Percentiles rank a stretch among this genome's conserved stretches.
phyloP scores from a whole-genome alignment of 495 filamentous ascomycete species.

The Aspergillus incahuasiensis region DNA sequence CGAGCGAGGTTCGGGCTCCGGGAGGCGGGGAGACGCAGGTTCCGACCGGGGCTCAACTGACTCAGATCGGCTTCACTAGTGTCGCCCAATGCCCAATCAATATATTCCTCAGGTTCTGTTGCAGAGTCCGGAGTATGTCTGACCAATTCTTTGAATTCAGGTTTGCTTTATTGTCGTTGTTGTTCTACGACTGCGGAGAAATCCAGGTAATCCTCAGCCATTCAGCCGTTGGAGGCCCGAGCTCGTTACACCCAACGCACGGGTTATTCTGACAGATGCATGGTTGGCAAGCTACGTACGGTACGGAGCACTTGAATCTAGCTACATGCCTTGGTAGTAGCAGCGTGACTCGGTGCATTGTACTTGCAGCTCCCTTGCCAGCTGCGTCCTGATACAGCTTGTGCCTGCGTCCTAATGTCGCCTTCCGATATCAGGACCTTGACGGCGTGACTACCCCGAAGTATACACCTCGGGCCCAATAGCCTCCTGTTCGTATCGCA shows the following conservation, averaged over 20 bases:
- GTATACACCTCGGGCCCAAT: not conserved
- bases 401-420: not conserved
- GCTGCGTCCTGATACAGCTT: not conserved
- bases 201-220: not conserved
- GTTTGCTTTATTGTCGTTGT: not conserved
- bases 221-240: conserved; percentile 7
- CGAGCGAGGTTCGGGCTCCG: conserved; percentile 20
- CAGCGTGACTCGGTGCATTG: not conserved
- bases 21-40: conserved; percentile 28
- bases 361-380: not conserved
- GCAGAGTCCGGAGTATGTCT: not conserved
- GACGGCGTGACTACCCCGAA: not conserved
- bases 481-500: not conserved
- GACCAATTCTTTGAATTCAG: not conserved
- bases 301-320: not conserved
- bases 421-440: not conserved
- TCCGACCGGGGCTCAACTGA: conserved; percentile 15
- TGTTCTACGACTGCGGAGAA: not conserved
- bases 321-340: not conserved
- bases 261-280: conserved; percentile 18
- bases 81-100: not conserved
- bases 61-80: not conserved
- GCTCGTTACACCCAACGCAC: conserved; percentile 16
- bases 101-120: not conserved
- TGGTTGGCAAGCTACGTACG: not conserved